These are phyloP conservation scores for Juncus effusus DNA, from an alignment of 176 grass and related monocot genomes.

Conservation along the genomic window DNA sequence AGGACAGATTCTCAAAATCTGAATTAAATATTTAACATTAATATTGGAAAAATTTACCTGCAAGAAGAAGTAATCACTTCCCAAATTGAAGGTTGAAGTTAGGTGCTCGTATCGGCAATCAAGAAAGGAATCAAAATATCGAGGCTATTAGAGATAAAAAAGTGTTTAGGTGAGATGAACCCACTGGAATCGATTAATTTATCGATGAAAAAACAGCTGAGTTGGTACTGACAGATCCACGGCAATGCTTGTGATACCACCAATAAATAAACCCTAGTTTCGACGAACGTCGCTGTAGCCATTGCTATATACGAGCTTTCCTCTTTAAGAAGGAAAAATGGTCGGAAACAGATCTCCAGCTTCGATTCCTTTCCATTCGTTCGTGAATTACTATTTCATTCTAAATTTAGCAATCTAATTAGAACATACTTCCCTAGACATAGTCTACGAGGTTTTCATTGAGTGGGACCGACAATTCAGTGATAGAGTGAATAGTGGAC, in stretches of 20 bases:
- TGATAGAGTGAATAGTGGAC: not conserved
- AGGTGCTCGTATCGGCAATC: too few relatives aligned
- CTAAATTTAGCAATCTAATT: constrained; percentile 23
- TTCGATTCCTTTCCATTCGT: not conserved
- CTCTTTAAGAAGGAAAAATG: constrained; percentile 3
- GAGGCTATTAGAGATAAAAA: too few relatives aligned
- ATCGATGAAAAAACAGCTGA: not conserved
- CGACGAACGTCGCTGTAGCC: not conserved
- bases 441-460: not conserved
- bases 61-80: too few relatives aligned
- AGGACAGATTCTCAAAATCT: too few relatives aligned
- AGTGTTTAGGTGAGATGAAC: too few relatives aligned
- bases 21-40: too few relatives aligned
- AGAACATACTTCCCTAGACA: too few relatives aligned
- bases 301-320: constrained; percentile 2
- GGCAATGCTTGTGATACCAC: not conserved
- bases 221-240: not conserved
- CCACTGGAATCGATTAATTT: not conserved
- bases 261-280: constrained; percentile 14
- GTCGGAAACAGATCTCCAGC: not conserved
- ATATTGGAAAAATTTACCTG: too few relatives aligned
- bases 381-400: not conserved
- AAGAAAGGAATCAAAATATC: too few relatives aligned
- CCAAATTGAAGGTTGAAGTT: too few relatives aligned
- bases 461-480: not conserved